Evolutionary conservation across 352 stramenopile genomes (phyloP), one percentile per base, ranked within the genome.

Genomic region (Pythium aquatile): DNA sequence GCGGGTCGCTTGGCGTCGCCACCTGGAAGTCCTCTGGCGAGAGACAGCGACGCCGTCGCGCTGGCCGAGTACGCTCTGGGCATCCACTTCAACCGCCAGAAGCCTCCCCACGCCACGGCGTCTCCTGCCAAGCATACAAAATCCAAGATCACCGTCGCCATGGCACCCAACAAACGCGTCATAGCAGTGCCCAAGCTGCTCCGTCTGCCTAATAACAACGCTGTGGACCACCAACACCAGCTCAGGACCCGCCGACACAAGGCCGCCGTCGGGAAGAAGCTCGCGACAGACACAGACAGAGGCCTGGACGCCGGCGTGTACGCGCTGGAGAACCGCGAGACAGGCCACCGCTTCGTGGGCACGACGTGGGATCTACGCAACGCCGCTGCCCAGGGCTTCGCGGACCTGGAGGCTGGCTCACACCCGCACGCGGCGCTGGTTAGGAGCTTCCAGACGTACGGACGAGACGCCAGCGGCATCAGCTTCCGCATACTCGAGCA

Each of bases 351-450:
- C 30, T 82, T 77, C 68, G 77, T 91, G 10, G 77, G 83, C 30
- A 85, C 78, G 57, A 91, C 81, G n/a, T 92, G 81, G 83, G 83
- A 92, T 48, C 65, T 92, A 13, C 69, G 69, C 3, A 88, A 90
- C 58, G 83, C 83, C 1, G 65, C 65, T 1, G 75, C 65, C 0
- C 81, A 89, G 53, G 79, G 55, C 30, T 79, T 86, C 30, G 59
- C 65, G 14, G 83, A 89, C 59, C 55, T 91, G 16, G 55, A 63
- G 44, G 65, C 58, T n/a, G 78, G 71, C 24, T 40, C 32, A 0
- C 81, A 90, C 58, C 66, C 71, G 30, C 81, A 91, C 63, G 42
- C 55, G 14, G 81, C 76, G 5, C 76, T 91, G 9, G 56, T 57
- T 3, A 70, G 33, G 28, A 75, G 78, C 53, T 80, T 82, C 57